Conservation (phyloP, 2,329 filamentous ascomycete genomes). For the Microdochium trichocladiopsis region DNA sequence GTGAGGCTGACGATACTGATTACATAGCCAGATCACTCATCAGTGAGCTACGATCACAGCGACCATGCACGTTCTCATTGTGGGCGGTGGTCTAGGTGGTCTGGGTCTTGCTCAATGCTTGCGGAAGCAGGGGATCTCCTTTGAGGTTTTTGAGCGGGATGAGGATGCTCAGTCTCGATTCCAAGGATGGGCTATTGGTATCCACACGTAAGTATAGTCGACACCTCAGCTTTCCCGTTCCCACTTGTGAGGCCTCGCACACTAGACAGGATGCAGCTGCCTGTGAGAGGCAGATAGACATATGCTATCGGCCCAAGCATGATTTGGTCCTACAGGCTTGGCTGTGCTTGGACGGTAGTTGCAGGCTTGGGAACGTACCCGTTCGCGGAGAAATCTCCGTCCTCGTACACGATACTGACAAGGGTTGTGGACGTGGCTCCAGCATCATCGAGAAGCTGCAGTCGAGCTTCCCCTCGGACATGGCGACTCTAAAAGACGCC, state of each 20-base stretch:
- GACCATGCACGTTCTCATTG: constrained; percentile 6
- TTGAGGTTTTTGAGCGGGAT: constrained; percentile 11
- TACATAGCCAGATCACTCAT: background rate
- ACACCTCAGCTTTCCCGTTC: background rate
- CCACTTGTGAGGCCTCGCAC: background rate
- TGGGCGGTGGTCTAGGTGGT: constrained; percentile 10
- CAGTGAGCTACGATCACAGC: too few species aligned
- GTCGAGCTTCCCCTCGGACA: constrained; percentile 8
- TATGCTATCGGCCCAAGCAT: too few species aligned
- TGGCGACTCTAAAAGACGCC: constrained; percentile 7
- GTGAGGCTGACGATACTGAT: background rate
- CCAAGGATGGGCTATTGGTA: constrained; percentile 10
- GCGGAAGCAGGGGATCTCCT: constrained; percentile 9
- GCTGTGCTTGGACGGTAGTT: too few species aligned
- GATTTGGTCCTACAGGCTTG: too few species aligned
- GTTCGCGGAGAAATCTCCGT: too few species aligned
- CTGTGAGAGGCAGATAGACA: background rate
- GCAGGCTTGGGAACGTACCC: too few species aligned
- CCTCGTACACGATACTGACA: background rate
- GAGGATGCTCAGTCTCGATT: constrained; percentile 3
- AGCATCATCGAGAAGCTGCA: constrained; percentile 7
- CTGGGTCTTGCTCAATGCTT: constrained; percentile 11
- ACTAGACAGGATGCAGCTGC: background rate
- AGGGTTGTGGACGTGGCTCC: background rate
- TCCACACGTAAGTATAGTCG: constrained; percentile 8